Conservation (phyloP, 805 yeast genomes). For the Blastobotrys robertii region DNA sequence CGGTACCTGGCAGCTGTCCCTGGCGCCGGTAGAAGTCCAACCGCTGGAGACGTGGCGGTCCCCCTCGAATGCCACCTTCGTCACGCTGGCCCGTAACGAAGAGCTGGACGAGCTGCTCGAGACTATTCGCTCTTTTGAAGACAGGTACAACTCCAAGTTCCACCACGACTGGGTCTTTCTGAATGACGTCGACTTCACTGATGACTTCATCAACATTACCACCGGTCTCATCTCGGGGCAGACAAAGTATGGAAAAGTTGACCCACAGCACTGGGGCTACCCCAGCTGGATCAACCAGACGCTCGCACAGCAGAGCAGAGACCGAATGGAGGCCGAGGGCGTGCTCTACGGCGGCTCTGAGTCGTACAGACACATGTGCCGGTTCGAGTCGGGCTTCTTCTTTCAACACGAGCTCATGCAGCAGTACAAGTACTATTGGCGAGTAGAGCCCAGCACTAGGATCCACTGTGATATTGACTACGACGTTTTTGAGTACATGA, state of each 20-base stretch:
- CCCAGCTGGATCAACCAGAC: slow-evolving; percentile 75
- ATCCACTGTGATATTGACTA: slow-evolving; percentile 76
- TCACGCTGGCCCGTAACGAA: slow-evolving; percentile 66
- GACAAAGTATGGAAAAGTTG: slow-evolving; percentile 66
- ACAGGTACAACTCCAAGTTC: slow-evolving; percentile 65
- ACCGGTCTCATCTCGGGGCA: slow-evolving; percentile 55
- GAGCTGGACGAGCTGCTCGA: slow-evolving; percentile 53
- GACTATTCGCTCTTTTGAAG: slow-evolving; percentile 71
- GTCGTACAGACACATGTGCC: slow-evolving; percentile 84
- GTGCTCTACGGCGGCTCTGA: slow-evolving; percentile 58
- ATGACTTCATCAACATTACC: slow-evolving; percentile 60
- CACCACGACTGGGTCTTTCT: slow-evolving; percentile 89
- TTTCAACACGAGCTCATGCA: slow-evolving; percentile 64
- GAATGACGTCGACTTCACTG: slow-evolving; percentile 70
- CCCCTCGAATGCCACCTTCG: slow-evolving; percentile 63
- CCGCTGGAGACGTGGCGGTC: background rate
- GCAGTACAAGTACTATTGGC: slow-evolving; percentile 88
- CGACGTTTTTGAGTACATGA: slow-evolving; percentile 71
- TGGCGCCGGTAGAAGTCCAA: too few species aligned
- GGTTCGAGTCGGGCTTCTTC: slow-evolving; percentile 85
- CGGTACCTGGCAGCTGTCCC: too few species aligned
- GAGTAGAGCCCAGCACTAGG: slow-evolving; percentile 82
- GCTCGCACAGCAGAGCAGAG: slow-evolving; percentile 49
- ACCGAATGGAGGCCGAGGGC: slow-evolving; percentile 39
- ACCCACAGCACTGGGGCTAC: slow-evolving; percentile 74